Percentiles rank a stretch among this genome's conserved stretches.
Evolutionary conservation across 2,329 filamentous ascomycete species (phyloP).

Genomic region (Aspergillus brunneoviolaceus): DNA sequence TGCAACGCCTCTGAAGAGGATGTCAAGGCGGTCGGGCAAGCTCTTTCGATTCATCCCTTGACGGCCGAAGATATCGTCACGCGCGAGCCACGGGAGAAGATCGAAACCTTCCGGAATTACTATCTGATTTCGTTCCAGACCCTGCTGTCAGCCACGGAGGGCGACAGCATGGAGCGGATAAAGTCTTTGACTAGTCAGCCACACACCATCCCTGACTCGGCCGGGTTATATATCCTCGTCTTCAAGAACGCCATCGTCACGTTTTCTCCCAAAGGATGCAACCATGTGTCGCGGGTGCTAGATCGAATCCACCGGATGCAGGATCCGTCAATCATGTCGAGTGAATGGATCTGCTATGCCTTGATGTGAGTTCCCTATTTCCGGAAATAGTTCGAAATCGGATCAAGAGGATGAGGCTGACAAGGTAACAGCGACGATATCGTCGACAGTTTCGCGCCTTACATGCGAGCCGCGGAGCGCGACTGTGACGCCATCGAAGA

Average conservation of each 20-base stretch:
- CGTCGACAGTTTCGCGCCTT: constrained; percentile 87
- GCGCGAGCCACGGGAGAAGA: constrained; percentile 93
- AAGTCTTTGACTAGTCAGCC: constrained; percentile 28
- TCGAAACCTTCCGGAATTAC: constrained; percentile 93
- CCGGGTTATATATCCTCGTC: constrained; percentile 92
- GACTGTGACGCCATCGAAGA: constrained; percentile 93
- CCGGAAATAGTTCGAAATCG: too few relatives aligned
- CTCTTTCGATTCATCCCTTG: constrained; percentile 88
- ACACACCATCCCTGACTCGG: constrained; percentile 65
- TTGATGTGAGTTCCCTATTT: constrained; percentile 62
- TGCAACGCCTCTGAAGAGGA: constrained; percentile 84
- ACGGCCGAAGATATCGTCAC: constrained; percentile 94
- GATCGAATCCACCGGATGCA: constrained; percentile 85
- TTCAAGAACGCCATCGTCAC: constrained; percentile 91
- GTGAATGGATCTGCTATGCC: constrained; percentile 98
- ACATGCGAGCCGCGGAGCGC: constrained; percentile 76
- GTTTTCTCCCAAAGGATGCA: constrained; percentile 84
- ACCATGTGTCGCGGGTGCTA: constrained; percentile 79
- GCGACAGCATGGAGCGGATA: constrained; percentile 41
- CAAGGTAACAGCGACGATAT: constrained; percentile 72
- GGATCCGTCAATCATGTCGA: constrained; percentile 86
- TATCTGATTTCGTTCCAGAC: constrained; percentile 97
- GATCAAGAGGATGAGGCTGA: too few relatives aligned
- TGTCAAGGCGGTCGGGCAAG: constrained; percentile 78
- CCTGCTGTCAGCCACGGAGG: constrained; percentile 59